Percentiles rank a stretch among this genome's conserved stretches.
Conservation (phyloP, 805 yeast genomes). For the Scheffersomyces stipitis region DNA sequence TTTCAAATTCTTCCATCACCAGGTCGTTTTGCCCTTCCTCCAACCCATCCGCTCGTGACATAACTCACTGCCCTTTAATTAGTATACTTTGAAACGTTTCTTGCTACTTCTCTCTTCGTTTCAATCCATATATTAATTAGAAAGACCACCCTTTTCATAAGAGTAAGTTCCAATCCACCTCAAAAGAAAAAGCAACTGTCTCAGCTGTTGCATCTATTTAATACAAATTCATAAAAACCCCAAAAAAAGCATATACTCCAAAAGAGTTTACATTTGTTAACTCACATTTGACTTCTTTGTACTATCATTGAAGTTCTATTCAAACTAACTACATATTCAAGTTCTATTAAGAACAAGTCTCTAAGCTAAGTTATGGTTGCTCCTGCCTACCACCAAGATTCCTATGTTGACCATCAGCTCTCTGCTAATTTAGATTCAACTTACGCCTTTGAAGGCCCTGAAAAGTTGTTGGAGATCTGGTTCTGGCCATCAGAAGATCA, state of each 20-base stretch:
- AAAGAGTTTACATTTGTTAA: too few species aligned
- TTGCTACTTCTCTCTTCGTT: slow-evolving; percentile 50
- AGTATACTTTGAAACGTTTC: slow-evolving; percentile 39
- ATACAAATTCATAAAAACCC: too few species aligned
- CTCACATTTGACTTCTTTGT: not conserved
- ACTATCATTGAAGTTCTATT: not conserved
- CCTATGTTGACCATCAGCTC: slow-evolving; percentile 73
- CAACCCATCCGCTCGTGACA: slow-evolving; percentile 6
- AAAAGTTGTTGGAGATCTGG: slow-evolving; percentile 90
- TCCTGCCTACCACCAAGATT: slow-evolving; percentile 41
- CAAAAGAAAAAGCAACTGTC: slow-evolving; percentile 7
- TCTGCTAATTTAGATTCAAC: slow-evolving; percentile 82
- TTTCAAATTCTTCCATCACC: not conserved
- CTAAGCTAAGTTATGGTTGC: slow-evolving; percentile 38
- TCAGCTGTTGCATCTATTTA: too few species aligned
- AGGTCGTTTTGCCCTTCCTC: slow-evolving; percentile 2
- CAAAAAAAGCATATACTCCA: too few species aligned
- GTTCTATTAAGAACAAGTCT: too few species aligned
- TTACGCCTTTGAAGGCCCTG: slow-evolving; percentile 96
- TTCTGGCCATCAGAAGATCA: slow-evolving; percentile 53
- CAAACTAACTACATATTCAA: too few species aligned
- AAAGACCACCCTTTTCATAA: slow-evolving; percentile 16
- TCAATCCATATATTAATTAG: slow-evolving; percentile 23
- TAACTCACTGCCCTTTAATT: slow-evolving; percentile 4
- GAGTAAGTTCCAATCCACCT: slow-evolving; percentile 45